Conservation (phyloP, 345 rosid genomes). For the Salix suchowensis region DNA sequence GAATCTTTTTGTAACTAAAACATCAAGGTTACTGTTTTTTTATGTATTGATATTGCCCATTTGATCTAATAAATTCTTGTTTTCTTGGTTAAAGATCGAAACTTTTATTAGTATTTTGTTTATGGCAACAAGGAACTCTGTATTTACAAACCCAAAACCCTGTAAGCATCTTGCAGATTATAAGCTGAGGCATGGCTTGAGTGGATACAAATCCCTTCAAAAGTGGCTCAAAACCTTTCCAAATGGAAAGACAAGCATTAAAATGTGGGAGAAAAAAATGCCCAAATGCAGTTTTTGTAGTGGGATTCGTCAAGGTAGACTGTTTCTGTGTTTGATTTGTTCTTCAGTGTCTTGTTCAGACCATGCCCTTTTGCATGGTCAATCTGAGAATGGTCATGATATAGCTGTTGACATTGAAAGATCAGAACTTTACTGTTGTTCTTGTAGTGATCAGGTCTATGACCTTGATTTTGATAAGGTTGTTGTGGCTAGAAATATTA, state of each 20-base stretch:
- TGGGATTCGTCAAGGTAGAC: conserved; percentile 35
- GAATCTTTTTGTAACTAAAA: background rate
- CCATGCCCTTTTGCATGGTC: conserved; percentile 20
- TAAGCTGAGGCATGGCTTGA: conserved; percentile 58
- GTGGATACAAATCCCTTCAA: conserved; percentile 51
- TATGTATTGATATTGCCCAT: conserved; percentile 4
- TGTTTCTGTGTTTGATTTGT: conserved; percentile 22
- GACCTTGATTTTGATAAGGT: conserved; percentile 30
- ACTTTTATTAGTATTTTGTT: conserved; percentile 4
- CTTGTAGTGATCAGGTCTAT: conserved; percentile 28
- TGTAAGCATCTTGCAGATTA: conserved; percentile 76
- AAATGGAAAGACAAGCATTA: conserved; percentile 49
- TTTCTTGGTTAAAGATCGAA: conserved; percentile 3
- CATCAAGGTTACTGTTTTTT: background rate
- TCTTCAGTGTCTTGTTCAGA: conserved; percentile 17
- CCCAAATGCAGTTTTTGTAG: conserved; percentile 67
- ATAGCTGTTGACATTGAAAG: conserved; percentile 26
- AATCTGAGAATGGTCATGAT: conserved; percentile 15
- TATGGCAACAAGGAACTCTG: conserved; percentile 51
- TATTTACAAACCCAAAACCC: conserved; percentile 45
- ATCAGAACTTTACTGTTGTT: conserved; percentile 29
- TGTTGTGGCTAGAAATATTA: conserved; percentile 18
- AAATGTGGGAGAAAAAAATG: conserved; percentile 20
- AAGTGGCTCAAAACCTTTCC: conserved; percentile 40
- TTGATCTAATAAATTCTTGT: background rate